phyloP scores from a whole-genome alignment of 2,329 filamentous ascomycete genomes.

The Pyrenophora graminea region DNA sequence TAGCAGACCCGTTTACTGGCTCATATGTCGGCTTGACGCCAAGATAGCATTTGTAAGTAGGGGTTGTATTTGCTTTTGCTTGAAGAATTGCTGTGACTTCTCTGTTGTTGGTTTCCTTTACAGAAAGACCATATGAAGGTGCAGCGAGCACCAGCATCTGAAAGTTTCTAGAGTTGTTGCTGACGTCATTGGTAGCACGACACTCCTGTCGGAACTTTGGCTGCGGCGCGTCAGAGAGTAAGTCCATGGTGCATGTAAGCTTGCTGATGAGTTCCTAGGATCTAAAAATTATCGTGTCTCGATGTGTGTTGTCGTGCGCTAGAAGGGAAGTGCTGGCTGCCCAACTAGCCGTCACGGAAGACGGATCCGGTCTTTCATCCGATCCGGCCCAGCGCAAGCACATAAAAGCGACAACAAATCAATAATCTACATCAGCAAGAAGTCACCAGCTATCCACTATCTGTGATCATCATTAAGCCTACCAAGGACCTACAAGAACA shows the following conservation, averaged over 20 bases:
- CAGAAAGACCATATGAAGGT: background rate
- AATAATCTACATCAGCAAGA: background rate
- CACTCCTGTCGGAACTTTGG: no score
- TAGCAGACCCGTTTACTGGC: no score
- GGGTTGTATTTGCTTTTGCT: background rate
- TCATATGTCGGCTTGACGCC: no score
- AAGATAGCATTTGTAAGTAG: no score
- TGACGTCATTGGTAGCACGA: no score
- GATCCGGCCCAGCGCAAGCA: background rate
- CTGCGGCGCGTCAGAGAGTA: no score
- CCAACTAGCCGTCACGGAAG: slow-evolving; percentile 1
- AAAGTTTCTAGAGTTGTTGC: background rate
- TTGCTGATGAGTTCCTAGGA: no score
- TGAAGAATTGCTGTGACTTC: background rate
- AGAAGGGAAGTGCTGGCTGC: background rate
- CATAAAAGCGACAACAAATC: background rate
- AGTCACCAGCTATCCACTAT: background rate
- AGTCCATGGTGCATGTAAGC: no score
- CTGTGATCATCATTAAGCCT: background rate
- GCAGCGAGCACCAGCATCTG: background rate
- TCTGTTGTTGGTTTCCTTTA: background rate
- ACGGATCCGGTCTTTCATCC: slow-evolving; percentile 4
- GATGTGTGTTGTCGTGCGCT: background rate
- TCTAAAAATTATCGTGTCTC: background rate
- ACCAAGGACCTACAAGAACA: background rate